A percentile compares a stretch with the other conserved stretches of the same genome.
phyloP scores from a whole-genome alignment of 768 basidiomycete genomes.

The Collybia sordida region DNA sequence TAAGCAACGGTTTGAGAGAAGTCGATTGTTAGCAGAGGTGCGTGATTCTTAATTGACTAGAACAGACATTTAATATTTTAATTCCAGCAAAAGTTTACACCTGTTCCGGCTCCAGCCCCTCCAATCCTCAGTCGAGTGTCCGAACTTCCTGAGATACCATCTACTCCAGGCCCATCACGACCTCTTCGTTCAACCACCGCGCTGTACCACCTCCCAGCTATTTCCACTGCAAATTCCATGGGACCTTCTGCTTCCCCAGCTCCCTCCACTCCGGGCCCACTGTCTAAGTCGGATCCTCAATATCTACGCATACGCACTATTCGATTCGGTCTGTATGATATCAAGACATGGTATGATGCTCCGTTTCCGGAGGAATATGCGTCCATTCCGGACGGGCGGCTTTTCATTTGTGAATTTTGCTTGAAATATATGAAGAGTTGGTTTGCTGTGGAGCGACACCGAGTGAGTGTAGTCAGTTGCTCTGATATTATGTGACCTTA shows the following conservation, averaged over 20 bases:
- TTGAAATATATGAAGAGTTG: slow-evolving; percentile 96
- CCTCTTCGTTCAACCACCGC: slow-evolving; percentile 58
- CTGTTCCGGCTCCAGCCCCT: slow-evolving; percentile 37
- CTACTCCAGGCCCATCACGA: slow-evolving; percentile 51
- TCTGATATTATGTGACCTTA: not conserved
- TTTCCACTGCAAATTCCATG: slow-evolving; percentile 38
- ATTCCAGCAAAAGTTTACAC: slow-evolving; percentile 48
- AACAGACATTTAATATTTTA: slow-evolving; percentile 5
- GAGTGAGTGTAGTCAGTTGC: slow-evolving; percentile 49
- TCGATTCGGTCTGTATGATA: slow-evolving; percentile 88
- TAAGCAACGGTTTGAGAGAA: slow-evolving; percentile 71
- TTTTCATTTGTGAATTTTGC: slow-evolving; percentile 99
- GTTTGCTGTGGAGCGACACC: slow-evolving; percentile 83
- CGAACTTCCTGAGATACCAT: slow-evolving; percentile 22
- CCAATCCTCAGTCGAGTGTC: slow-evolving; percentile 22
- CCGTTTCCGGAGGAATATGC: slow-evolving; percentile 99
- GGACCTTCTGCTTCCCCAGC: slow-evolving; percentile 35
- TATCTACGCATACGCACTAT: slow-evolving; percentile 80
- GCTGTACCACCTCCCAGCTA: slow-evolving; percentile 37
- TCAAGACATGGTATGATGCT: slow-evolving; percentile 98
- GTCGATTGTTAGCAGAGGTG: slow-evolving; percentile 75
- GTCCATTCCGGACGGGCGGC: slow-evolving; percentile 82
- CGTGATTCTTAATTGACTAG: slow-evolving; percentile 18
- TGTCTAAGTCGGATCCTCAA: slow-evolving; percentile 30
- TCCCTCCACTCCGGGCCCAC: slow-evolving; percentile 36